Conservation (phyloP, 495 filamentous ascomycete species). For the Penicillium mononematosum region DNA sequence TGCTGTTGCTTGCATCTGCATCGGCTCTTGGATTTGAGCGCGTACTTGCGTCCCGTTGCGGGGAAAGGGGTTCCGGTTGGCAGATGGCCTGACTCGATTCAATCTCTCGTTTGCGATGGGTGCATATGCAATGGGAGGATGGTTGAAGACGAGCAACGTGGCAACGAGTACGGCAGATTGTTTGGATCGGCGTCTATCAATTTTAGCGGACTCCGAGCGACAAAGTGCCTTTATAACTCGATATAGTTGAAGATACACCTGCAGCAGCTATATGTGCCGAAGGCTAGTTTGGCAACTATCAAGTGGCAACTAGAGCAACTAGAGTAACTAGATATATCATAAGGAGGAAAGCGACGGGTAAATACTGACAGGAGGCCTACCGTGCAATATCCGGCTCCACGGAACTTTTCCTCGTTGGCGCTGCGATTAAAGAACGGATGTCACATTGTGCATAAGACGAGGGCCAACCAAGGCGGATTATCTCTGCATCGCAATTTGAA, state of each 20-base stretch:
- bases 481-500: not conserved
- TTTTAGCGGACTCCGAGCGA: not conserved
- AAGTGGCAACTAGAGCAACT: not conserved
- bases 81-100: not conserved
- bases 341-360: not conserved
- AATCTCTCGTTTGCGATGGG: not conserved
- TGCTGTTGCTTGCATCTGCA: not conserved
- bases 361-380: not conserved
- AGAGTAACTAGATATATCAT: not conserved
- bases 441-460: not conserved
- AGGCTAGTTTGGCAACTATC: not conserved
- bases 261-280: not conserved
- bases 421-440: not conserved
- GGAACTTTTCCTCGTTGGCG: not conserved
- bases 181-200: not conserved
- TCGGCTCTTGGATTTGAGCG: not conserved
- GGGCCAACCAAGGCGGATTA: not conserved
- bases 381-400: not conserved
- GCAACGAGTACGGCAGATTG: not conserved
- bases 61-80: not conserved
- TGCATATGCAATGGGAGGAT: not conserved
- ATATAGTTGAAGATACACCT: not conserved
- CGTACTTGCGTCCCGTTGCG: constrained; percentile 3
- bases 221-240: not conserved
- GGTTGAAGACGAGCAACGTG: not conserved